These are phyloP conservation scores for Choiromyces venosus DNA, from an alignment of 495 filamentous ascomycete genomes.

Conservation along the genomic window DNA sequence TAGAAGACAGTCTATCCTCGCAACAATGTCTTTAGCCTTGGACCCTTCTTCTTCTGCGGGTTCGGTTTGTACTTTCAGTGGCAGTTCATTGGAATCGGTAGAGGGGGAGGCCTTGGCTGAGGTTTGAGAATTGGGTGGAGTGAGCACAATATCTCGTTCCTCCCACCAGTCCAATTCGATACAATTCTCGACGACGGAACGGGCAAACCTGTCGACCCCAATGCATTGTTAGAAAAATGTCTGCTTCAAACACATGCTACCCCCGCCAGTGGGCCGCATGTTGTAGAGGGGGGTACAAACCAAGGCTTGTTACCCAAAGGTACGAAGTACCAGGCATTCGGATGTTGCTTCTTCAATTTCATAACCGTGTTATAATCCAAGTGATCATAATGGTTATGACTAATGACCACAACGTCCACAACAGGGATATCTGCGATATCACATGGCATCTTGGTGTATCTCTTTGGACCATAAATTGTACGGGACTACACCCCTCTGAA, in stretches of 20 bases:
- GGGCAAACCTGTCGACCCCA: constrained; percentile 46
- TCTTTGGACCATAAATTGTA: constrained; percentile 66
- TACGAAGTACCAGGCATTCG: constrained; percentile 81
- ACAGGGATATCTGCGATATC: constrained; percentile 70
- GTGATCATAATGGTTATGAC: constrained; percentile 93
- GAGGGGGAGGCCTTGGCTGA: constrained; percentile 19
- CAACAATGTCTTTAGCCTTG: constrained; percentile 52
- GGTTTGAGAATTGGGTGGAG: constrained; percentile 44
- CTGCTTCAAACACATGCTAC: not conserved
- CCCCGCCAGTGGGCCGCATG: not conserved
- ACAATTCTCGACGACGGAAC: constrained; percentile 61
- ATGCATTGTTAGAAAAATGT: not conserved
- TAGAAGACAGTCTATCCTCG: constrained; percentile 74
- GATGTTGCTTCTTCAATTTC: constrained; percentile 64
- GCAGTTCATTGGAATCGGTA: constrained; percentile 30
- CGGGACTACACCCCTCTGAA: constrained; percentile 75
- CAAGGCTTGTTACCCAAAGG: constrained; percentile 82
- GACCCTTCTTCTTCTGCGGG: constrained; percentile 21
- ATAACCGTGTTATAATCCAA: constrained; percentile 68
- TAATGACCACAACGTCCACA: constrained; percentile 86
- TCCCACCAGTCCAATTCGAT: constrained; percentile 98
- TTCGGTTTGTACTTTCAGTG: constrained; percentile 18
- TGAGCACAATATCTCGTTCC: constrained; percentile 63
- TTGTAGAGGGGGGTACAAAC: constrained; percentile 48
- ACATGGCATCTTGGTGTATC: constrained; percentile 76